A percentile compares a stretch with the other conserved stretches of the same genome.
These are phyloP conservation scores for Aspergillus hancockii DNA, from an alignment of 495 filamentous ascomycete species.

Conservation along the genomic window DNA sequence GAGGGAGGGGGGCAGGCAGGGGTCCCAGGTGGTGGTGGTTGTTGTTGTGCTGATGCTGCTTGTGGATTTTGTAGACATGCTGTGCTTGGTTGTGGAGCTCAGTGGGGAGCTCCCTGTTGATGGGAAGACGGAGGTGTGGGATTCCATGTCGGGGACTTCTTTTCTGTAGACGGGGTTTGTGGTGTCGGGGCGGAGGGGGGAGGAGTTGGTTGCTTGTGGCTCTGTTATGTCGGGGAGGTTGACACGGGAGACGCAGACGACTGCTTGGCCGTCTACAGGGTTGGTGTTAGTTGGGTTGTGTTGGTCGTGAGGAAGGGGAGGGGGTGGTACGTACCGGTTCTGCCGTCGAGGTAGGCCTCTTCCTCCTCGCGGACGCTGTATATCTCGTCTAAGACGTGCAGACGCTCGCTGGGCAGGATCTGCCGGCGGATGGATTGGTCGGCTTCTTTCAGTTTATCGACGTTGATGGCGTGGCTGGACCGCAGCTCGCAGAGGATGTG, in stretches of 20 bases:
- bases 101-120: constrained; percentile 17
- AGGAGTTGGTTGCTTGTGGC: constrained; percentile 14
- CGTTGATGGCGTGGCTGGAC: constrained; percentile 37
- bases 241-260: constrained; percentile 33
- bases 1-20: constrained; percentile 8
- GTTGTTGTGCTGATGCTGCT: constrained; percentile 18
- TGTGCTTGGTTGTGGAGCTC: constrained; percentile 3
- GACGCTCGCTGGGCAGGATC: constrained; percentile 37
- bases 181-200: constrained; percentile 11
- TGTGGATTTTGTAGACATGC: constrained; percentile 9
- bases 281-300: not conserved
- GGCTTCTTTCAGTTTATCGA: constrained; percentile 38
- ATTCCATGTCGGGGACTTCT: constrained; percentile 23
- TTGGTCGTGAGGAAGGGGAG: not conserved
- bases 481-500: constrained; percentile 57
- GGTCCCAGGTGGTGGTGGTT: constrained; percentile 3
- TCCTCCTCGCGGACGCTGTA: constrained; percentile 65
- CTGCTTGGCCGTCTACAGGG: constrained; percentile 19
- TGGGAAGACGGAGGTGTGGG: constrained; percentile 26
- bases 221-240: constrained; percentile 34
- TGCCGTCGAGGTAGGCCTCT: constrained; percentile 56
- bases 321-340: constrained; percentile 51
- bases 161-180: constrained; percentile 20
- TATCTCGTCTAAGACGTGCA: constrained; percentile 59
- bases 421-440: constrained; percentile 46